phyloP scores from a whole-genome alignment of 2,329 filamentous ascomycete genomes.

The Didymella lethalis region DNA sequence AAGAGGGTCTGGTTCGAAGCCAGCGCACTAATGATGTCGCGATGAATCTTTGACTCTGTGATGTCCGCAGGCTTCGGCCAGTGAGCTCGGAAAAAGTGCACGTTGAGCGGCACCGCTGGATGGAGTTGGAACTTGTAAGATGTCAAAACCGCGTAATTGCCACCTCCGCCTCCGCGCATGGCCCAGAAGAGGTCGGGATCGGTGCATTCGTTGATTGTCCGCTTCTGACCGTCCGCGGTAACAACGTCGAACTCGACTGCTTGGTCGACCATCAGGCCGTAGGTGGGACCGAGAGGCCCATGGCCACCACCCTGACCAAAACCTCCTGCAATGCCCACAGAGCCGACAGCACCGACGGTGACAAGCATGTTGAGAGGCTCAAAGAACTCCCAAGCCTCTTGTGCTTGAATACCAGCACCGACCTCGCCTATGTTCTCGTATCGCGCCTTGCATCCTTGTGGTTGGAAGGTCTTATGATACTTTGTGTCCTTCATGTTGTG shows the following conservation, averaged over 20 bases:
- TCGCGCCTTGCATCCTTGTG: slow-evolving; percentile 33
- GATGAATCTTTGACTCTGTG: slow-evolving; percentile 42
- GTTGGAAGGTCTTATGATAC: slow-evolving; percentile 39
- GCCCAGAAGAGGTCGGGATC: slow-evolving; percentile 50
- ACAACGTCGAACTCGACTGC: slow-evolving; percentile 48
- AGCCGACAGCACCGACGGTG: slow-evolving; percentile 48
- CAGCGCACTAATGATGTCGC: slow-evolving; percentile 42
- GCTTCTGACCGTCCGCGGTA: slow-evolving; percentile 42
- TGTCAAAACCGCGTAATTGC: slow-evolving; percentile 48
- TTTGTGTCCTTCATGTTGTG: slow-evolving; percentile 44
- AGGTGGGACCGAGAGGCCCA: slow-evolving; percentile 60
- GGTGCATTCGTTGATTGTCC: slow-evolving; percentile 46
- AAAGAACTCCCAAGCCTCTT: slow-evolving; percentile 49
- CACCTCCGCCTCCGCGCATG: slow-evolving; percentile 49
- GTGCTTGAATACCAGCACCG: slow-evolving; percentile 46
- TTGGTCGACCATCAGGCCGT: slow-evolving; percentile 51
- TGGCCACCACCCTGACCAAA: slow-evolving; percentile 62
- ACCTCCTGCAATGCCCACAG: slow-evolving; percentile 59
- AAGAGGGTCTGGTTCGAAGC: slow-evolving; percentile 44
- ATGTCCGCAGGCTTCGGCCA: slow-evolving; percentile 40
- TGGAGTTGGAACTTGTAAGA: slow-evolving; percentile 50
- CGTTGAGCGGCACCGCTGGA: slow-evolving; percentile 44
- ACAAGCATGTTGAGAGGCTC: slow-evolving; percentile 44
- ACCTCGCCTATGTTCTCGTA: slow-evolving; percentile 48
- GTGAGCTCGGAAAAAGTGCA: slow-evolving; percentile 47